Evolutionary conservation across 164 flowering plant genomes (phyloP).

Genomic region (Vitis vinifera): ASM3070453v1 NC_081812.1:21222501-21223000

Average conservation of each 20-base stretch:
- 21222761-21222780: too few species aligned
- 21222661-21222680: neutral
- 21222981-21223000: neutral
- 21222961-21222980: neutral
- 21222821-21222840: too few species aligned
- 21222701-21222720: neutral
- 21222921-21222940: neutral
- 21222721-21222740: neutral
- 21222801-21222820: too few species aligned
- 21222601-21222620: neutral
- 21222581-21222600: too few species aligned
- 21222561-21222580: conserved; percentile 38
- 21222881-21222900: neutral
- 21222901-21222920: neutral
- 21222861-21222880: too few species aligned
- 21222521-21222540: conserved; percentile 92
- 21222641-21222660: neutral
- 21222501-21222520: conserved; percentile 97
- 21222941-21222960: neutral
- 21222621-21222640: neutral
- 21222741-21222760: too few species aligned
- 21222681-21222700: neutral
- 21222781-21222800: too few species aligned
- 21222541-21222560: conserved; percentile 89
- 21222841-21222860: too few species aligned